These are phyloP conservation scores for Plantago coronopus DNA, from an alignment of 305 asterid genomes.

Conservation along the genomic window DNA sequence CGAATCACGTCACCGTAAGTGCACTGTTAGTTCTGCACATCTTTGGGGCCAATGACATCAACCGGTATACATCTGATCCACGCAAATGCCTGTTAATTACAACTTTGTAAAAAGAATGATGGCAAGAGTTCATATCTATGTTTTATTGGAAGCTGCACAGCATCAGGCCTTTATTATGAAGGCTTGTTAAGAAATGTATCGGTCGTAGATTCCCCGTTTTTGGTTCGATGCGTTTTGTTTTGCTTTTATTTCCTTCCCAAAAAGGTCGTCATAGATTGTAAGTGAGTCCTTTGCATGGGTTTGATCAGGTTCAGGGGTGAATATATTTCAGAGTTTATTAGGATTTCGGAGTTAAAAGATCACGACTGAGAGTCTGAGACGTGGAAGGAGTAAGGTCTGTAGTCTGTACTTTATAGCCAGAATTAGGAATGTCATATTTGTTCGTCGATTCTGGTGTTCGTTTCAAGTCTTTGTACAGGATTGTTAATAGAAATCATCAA, in stretches of 20 bases:
- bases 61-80: slow-evolving; percentile 80
- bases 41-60: slow-evolving; percentile 82
- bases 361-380: neutral
- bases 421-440: slow-evolving; percentile 10
- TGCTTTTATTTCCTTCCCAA: neutral
- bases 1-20: slow-evolving; percentile 84
- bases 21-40: slow-evolving; percentile 87
- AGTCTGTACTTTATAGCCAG: slow-evolving; percentile 22
- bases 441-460: slow-evolving; percentile 20
- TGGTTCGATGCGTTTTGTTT: slow-evolving; percentile 24
- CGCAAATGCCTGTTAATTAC: slow-evolving; percentile 15
- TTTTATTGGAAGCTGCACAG: slow-evolving; percentile 24
- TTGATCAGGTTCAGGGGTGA: neutral
- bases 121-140: slow-evolving; percentile 23
- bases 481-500: too few species aligned
- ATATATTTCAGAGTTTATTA: neutral
- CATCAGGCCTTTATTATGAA: neutral
- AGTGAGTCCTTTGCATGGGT: neutral
- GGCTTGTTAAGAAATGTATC: slow-evolving; percentile 17
- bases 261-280: slow-evolving; percentile 30
- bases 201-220: slow-evolving; percentile 18
- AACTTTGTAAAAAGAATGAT: slow-evolving; percentile 16
- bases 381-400: neutral
- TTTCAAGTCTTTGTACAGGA: slow-evolving; percentile 31
- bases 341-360: too few species aligned